Base-by-base conservation (phyloP, 1,284 basidiomycete genomes). In the Trametes pubescens region DNA sequence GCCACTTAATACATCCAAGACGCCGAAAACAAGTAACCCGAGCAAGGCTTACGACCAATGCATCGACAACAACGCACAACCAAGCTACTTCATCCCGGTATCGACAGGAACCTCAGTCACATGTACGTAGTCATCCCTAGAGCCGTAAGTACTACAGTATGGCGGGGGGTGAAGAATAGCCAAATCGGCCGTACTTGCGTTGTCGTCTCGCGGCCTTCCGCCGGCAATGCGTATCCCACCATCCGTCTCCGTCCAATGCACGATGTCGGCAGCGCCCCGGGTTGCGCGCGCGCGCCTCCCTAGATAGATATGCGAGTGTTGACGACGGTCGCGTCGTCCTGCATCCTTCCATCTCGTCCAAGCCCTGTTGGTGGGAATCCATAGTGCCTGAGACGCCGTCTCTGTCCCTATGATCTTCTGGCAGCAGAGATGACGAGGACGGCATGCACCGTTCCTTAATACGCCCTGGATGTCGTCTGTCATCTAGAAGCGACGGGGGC, bases 221-320 rank as follows among this genome's bases (percentile, higher is more conserved):
- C 51, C 51, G 8, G 51, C 51, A 16, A 53, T 35, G 9, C 51
- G 51, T 21, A 53, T 18, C 5, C 51, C 51, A 21, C 21, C 51
- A 24, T 53, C 51, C 0, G 22, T 38, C 34, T 53, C 51, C 4
- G 34, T 22, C 22, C 35, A 24, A 7, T 7, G 29, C 48, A 26
- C 21, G 22, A 47, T 24, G 22, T 8, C 44, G 24, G 22, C 22
- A 10, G 16, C 14, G 22, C 22, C 44, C 2, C 24, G 22, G 22
- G 10, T 21, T 18, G 29, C 5, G 8, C 48, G 26, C 16, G 16
- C 14, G 1, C 13, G 24, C 5, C 29, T 8, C 4, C 48, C 16
- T 14, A 32, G 48, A 49, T 32, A 26, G 29, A 8, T 11, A 8
- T 4, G 14, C 18, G 26, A 26, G 9, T 1, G 48, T 49, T n/a